Evolutionary conservation across 164 flowering plant species (phyloP).

Genomic region (Vitis amurensis): DNA sequence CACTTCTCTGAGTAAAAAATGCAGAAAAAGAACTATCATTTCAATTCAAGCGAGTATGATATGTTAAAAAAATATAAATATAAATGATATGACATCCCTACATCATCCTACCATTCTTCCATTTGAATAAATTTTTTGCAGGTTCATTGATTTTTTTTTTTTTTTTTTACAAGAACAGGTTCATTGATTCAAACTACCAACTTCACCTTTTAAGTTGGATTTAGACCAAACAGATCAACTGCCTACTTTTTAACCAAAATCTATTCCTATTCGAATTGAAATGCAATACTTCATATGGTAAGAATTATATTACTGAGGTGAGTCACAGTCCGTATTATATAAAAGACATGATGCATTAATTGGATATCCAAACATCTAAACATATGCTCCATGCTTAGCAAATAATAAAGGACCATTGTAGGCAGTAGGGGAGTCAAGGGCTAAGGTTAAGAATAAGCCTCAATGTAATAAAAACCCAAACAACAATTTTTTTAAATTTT

Average conservation of each 20-base stretch:
- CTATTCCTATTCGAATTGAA: background rate
- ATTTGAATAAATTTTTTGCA: too few relatives aligned
- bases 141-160: too few relatives aligned
- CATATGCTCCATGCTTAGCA: background rate
- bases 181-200: background rate
- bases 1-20: slow-evolving; percentile 63
- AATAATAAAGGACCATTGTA: background rate
- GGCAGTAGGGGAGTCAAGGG: background rate
- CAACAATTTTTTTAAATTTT: background rate
- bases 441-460: background rate
- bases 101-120: too few relatives aligned
- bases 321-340: too few relatives aligned
- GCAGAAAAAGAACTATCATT: slow-evolving; percentile 2
- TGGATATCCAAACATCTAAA: too few relatives aligned
- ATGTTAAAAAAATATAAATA: background rate
- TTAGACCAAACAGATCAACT: slow-evolving; percentile 2
- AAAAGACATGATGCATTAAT: too few relatives aligned
- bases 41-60: background rate
- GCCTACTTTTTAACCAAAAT: background rate
- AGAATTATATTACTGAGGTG: too few relatives aligned
- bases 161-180: too few relatives aligned
- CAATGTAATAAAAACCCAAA: background rate
- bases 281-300: background rate
- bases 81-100: too few relatives aligned
- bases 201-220: background rate